A percentile compares a stretch with the other conserved stretches of the same genome.
Conservation (phyloP, 1,284 basidiomycete genomes). For the Cryptococcus sp. region DNA sequence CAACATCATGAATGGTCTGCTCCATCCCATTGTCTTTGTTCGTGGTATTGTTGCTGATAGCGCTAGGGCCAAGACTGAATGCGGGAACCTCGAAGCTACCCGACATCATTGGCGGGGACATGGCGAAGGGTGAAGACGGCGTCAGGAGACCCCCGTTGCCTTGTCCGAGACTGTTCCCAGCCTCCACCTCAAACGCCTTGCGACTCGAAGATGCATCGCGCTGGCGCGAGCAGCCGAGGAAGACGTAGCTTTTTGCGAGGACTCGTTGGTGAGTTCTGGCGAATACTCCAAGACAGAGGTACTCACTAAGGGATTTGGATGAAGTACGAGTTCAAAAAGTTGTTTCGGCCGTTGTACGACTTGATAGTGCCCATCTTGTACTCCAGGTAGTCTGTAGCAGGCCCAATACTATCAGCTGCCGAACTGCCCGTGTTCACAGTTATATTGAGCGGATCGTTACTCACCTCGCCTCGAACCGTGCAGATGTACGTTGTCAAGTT, state of each 20-base stretch:
- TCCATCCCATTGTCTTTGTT: slow-evolving; percentile 34
- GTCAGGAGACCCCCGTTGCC: slow-evolving; percentile 52
- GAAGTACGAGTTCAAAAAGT: slow-evolving; percentile 68
- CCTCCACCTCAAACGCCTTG: slow-evolving; percentile 70
- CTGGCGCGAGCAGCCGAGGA: slow-evolving; percentile 70
- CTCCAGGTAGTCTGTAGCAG: slow-evolving; percentile 66
- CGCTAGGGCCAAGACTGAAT: slow-evolving; percentile 48
- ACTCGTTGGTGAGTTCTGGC: background rate
- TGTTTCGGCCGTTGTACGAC: slow-evolving; percentile 72
- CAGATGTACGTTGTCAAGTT: slow-evolving; percentile 73
- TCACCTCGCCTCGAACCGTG: slow-evolving; percentile 64
- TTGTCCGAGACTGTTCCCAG: slow-evolving; percentile 65
- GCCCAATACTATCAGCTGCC: background rate
- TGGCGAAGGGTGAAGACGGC: slow-evolving; percentile 57
- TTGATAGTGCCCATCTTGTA: slow-evolving; percentile 78
- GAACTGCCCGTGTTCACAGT: background rate
- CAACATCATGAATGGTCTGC: slow-evolving; percentile 58
- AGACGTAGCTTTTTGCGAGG: slow-evolving; percentile 61
- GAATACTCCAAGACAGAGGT: no score
- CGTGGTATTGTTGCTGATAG: slow-evolving; percentile 32
- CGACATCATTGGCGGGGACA: slow-evolving; percentile 40
- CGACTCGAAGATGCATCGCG: slow-evolving; percentile 65
- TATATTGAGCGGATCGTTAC: slow-evolving; percentile 3
- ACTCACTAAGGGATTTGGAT: slow-evolving; percentile 62
- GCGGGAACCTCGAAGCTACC: slow-evolving; percentile 53